These are phyloP conservation scores for Sherardia arvensis DNA, from an alignment of 257 asterid species.

Conservation along the genomic window DNA sequence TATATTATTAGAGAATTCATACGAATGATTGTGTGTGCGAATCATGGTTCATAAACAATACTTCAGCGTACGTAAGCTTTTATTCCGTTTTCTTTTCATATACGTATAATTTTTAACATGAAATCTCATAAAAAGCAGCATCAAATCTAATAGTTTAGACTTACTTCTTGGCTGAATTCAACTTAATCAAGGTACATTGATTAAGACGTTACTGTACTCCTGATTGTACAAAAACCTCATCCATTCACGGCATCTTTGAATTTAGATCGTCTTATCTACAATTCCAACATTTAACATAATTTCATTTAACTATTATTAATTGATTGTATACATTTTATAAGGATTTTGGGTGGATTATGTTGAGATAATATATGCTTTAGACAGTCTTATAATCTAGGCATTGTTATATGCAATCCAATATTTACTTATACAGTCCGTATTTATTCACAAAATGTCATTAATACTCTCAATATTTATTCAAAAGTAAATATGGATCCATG, in stretches of 20 bases:
- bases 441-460: too few species aligned
- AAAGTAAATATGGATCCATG: too few species aligned
- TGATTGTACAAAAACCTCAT: not conserved
- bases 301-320: too few species aligned
- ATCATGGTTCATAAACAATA: not conserved
- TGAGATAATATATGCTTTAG: too few species aligned
- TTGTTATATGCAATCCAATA: too few species aligned
- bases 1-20: not conserved
- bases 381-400: too few species aligned
- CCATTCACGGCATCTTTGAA: not conserved
- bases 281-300: too few species aligned
- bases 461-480: too few species aligned
- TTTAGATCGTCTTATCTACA: too few species aligned
- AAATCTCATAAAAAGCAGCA: constrained; percentile 17
- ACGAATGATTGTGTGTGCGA: not conserved
- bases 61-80: not conserved
- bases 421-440: too few species aligned
- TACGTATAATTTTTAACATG: not conserved
- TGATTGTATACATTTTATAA: too few species aligned
- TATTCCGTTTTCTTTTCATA: not conserved
- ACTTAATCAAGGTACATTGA: constrained; percentile 6
- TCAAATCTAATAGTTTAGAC: constrained; percentile 12
- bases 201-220: not conserved
- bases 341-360: too few species aligned
- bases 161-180: constrained; percentile 4